A percentile compares a stretch with the other conserved stretches of the same genome.
Evolutionary conservation across 2,329 filamentous ascomycete species (phyloP).

Genomic region (Fonsecaea pedrosoi): DNA sequence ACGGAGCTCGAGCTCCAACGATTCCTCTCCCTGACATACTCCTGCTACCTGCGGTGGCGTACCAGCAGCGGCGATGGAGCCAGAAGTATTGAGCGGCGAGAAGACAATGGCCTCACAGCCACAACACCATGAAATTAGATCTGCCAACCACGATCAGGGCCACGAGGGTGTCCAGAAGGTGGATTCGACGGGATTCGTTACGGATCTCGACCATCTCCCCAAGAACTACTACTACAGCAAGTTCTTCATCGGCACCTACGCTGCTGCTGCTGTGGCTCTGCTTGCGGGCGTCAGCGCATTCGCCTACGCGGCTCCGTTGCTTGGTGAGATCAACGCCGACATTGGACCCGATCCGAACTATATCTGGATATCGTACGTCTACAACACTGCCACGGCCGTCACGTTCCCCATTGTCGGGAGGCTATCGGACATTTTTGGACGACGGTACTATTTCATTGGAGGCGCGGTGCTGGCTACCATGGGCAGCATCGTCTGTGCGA

Average conservation of each 20-base stretch:
- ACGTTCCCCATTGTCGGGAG: conserved; percentile 44
- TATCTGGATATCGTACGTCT: conserved; percentile 42
- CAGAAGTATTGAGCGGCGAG: too few relatives aligned
- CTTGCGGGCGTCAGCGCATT: neutral
- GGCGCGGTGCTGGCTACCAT: conserved; percentile 45
- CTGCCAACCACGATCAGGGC: too few relatives aligned
- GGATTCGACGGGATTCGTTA: too few relatives aligned
- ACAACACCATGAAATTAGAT: too few relatives aligned
- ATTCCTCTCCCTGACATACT: too few relatives aligned
- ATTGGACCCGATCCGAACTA: conserved; percentile 43
- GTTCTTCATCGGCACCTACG: neutral
- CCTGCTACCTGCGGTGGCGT: too few relatives aligned
- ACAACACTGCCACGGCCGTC: conserved; percentile 41
- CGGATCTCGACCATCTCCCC: too few relatives aligned
- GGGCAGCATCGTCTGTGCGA: conserved; percentile 48
- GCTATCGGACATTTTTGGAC: conserved; percentile 47
- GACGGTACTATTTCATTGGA: conserved; percentile 46
- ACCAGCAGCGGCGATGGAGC: too few relatives aligned
- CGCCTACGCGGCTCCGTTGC: conserved; percentile 18
- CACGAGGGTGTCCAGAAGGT: too few relatives aligned
- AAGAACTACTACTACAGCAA: neutral
- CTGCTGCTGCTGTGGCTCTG: neutral
- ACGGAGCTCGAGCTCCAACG: too few relatives aligned
- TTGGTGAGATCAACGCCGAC: conserved; percentile 42
- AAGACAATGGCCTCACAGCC: too few relatives aligned